Percentiles rank a stretch among this genome's conserved stretches.
Evolutionary conservation across 2,329 filamentous ascomycete species (phyloP).

Genomic region (Neoscytalidium dimidiatum): DNA sequence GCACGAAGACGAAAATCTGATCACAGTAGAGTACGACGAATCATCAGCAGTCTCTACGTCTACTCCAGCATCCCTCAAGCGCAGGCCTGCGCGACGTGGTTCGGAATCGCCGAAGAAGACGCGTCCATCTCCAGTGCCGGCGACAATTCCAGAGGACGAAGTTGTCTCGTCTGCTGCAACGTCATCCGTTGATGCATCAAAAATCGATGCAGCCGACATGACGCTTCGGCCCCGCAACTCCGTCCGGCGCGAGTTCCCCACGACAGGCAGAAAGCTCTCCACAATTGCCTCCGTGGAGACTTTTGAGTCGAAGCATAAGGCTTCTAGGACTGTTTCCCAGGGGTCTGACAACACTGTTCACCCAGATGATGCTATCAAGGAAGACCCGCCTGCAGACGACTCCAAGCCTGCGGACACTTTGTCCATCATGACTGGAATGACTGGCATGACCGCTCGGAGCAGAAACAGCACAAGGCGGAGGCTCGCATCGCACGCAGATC

Average conservation of each 20-base stretch:
- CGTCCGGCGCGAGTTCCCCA: slow-evolving; percentile 51
- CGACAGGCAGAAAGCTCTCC: slow-evolving; percentile 57
- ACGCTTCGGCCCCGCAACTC: slow-evolving; percentile 23
- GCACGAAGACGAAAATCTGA: slow-evolving; percentile 26
- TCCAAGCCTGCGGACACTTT: slow-evolving; percentile 7
- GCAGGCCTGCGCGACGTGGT: slow-evolving; percentile 39
- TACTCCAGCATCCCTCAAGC: slow-evolving; percentile 33
- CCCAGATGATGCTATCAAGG: slow-evolving; percentile 22
- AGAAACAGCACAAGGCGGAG: slow-evolving; percentile 60
- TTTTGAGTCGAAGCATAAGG: slow-evolving; percentile 37
- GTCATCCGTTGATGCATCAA: slow-evolving; percentile 38
- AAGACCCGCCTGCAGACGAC: neutral
- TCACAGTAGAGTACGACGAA: slow-evolving; percentile 19
- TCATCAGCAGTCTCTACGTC: neutral
- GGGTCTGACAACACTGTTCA: slow-evolving; percentile 12
- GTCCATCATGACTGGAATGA: slow-evolving; percentile 16
- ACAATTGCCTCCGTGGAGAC: slow-evolving; percentile 62
- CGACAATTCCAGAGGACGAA: slow-evolving; percentile 27
- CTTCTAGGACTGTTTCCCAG: neutral
- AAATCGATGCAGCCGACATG: slow-evolving; percentile 34
- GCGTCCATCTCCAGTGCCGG: slow-evolving; percentile 33
- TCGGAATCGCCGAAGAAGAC: slow-evolving; percentile 43
- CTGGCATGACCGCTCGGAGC: slow-evolving; percentile 35
- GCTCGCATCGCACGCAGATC: slow-evolving; percentile 87
- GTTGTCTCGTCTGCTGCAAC: slow-evolving; percentile 31